These are phyloP conservation scores for Populus trichocarpa DNA, from an alignment of 441 rosid species.

Conservation along the genomic window DNA sequence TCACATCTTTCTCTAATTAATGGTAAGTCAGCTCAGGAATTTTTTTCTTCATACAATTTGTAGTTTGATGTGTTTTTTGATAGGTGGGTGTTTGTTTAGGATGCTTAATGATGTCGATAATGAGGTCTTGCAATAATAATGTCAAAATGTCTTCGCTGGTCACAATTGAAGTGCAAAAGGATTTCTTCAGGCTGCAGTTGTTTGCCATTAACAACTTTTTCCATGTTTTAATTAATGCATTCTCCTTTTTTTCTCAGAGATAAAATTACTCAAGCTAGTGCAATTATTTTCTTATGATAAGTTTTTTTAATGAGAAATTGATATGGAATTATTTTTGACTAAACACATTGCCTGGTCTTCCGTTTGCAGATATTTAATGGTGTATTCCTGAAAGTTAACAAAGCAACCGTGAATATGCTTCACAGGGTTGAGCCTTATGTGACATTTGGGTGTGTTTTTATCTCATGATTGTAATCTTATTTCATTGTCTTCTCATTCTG, in stretches of 20 bases:
- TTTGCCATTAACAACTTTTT: neutral
- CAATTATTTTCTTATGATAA: neutral
- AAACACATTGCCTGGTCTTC: neutral
- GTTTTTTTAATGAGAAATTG: neutral
- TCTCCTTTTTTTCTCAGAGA: neutral
- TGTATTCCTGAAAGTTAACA: constrained; percentile 77
- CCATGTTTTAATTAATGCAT: neutral
- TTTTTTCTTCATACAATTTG: neutral
- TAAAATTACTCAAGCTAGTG: neutral
- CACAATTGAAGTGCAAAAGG: neutral
- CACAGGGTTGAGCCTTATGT: constrained; percentile 84
- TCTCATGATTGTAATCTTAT: neutral
- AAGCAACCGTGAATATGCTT: constrained; percentile 80
- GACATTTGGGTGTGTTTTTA: constrained; percentile 56
- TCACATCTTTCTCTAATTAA: neutral
- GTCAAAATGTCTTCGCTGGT: neutral
- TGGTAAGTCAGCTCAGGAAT: neutral
- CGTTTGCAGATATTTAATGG: constrained; percentile 62
- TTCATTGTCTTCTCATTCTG: neutral
- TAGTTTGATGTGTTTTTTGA: neutral
- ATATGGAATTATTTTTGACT: neutral
- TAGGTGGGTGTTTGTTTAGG: neutral
- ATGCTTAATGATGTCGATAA: neutral
- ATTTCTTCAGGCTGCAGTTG: neutral
- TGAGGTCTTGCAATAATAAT: neutral